phyloP scores from a whole-genome alignment of 2,329 filamentous ascomycete species.

The Sporothrix pallida region DNA sequence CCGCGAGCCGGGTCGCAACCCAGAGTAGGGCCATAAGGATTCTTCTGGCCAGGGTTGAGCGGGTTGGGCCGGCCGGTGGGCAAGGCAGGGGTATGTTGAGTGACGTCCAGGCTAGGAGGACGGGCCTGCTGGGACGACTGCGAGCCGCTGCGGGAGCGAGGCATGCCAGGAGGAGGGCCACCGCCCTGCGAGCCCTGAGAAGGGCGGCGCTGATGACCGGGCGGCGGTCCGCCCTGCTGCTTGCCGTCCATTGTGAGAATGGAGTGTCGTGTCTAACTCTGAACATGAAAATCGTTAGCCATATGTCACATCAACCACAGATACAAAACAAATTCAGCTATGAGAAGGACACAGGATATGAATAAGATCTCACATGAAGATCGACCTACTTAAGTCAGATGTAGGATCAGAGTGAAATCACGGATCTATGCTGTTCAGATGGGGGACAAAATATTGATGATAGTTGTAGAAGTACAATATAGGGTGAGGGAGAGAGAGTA shows the following conservation, averaged over 20 bases:
- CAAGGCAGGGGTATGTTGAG: background rate
- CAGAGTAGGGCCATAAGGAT: slow-evolving; percentile 40
- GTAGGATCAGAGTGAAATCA: too few species aligned
- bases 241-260: slow-evolving; percentile 1
- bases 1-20: slow-evolving; percentile 54
- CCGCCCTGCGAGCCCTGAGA: slow-evolving; percentile 31
- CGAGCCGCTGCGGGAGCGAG: slow-evolving; percentile 2
- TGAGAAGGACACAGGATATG: too few species aligned
- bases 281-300: background rate
- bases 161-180: slow-evolving; percentile 25
- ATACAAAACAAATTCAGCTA: too few species aligned
- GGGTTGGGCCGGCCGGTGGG: slow-evolving; percentile 8
- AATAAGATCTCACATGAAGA: too few species aligned
- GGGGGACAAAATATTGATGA: background rate
- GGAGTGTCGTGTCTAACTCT: background rate
- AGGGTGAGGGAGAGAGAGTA: background rate
- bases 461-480: too few species aligned
- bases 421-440: background rate
- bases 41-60: background rate
- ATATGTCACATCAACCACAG: too few species aligned
- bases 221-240: background rate
- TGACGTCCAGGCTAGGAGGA: slow-evolving; percentile 10
- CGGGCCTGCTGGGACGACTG: slow-evolving; percentile 23
- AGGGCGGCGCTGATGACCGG: slow-evolving; percentile 23
- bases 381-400: too few species aligned